Evolutionary conservation across 768 basidiomycete genomes (phyloP), one percentile per base, ranked within the genome.

Genomic region (Nidula microcarpa): DNA sequence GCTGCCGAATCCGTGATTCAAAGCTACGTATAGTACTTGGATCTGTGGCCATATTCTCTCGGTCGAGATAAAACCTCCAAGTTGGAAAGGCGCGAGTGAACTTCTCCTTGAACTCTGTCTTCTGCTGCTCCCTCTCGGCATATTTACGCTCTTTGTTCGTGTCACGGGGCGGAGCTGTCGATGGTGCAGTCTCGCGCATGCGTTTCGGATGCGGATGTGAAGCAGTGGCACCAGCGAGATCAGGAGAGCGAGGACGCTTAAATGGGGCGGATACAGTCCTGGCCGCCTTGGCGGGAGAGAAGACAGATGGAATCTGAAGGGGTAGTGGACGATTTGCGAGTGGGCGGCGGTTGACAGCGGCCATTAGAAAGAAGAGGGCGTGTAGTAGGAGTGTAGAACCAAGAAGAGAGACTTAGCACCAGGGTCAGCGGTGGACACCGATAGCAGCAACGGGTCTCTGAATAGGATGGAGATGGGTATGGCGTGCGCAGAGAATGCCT

Each of bases 51-150:
- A 85, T 68, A 53, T 69, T 73, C 47, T 82, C 70, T 35, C 71
- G 64, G 64, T 97, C 94, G 64, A 98, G 88, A 68, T 92, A 88
- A 68, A 98, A 96, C 14, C 76, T 81, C 76, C 87, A 93, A 23
- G 69, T 72, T 2, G 92, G 92, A 71, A 98, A 97, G 17, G 89
- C 90, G 49, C 82, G 82, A 51, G 78, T 80, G 69, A 94, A 98
- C 74, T 94, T 97, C 47, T 82, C 70, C 62, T 81, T 83, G 74
- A 93, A 98, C 59, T 91, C 87, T 4, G 75, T 73, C 56, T 85
- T 80, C 57, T 76, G 76, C 54, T 76, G 74, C 57, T 84, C 80
- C 32, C 81, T 76, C 55, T 81, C 80, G 4, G 73, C 67, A 33
- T 76, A 69, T 51, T 70, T 78, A 43, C 74, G 77, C 43, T 81